Conservation (phyloP, 1,284 basidiomycete species). For the Microbotryomycetes sp. region DNA sequence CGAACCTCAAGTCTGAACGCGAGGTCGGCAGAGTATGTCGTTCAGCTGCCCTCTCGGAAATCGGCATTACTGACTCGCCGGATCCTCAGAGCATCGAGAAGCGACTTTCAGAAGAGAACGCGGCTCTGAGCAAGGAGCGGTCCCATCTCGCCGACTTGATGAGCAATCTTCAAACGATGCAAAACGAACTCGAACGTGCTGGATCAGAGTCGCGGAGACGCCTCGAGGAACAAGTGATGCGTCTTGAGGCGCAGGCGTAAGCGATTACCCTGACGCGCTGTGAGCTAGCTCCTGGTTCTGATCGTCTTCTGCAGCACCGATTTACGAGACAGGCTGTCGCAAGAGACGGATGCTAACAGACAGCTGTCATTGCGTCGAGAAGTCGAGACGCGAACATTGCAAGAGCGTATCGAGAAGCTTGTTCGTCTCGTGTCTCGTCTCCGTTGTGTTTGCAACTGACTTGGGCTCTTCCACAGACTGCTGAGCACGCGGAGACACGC, state of each 20-base stretch:
- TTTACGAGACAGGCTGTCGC: constrained; percentile 61
- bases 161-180: constrained; percentile 79
- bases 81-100: constrained; percentile 55
- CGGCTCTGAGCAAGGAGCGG: constrained; percentile 66
- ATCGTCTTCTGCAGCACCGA: constrained; percentile 53
- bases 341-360: constrained; percentile 70
- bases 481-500: constrained; percentile 61
- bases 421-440: constrained; percentile 45
- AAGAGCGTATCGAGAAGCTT: constrained; percentile 61
- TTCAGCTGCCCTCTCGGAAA: not conserved
- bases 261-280: constrained; percentile 36
- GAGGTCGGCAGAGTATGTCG: constrained; percentile 74
- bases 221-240: constrained; percentile 69
- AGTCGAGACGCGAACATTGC: constrained; percentile 68
- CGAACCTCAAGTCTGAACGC: constrained; percentile 82
- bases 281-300: not conserved
- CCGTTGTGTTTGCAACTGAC: not conserved
- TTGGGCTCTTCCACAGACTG: constrained; percentile 43
- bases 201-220: constrained; percentile 69
- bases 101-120: constrained; percentile 78
- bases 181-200: constrained; percentile 73
- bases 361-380: constrained; percentile 68
- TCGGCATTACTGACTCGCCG: not conserved
- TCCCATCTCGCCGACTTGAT: constrained; percentile 78
- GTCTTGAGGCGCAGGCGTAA: constrained; percentile 69